phyloP scores from a whole-genome alignment of 148 eudicot species.

The Arctostaphylos glauca region DNA sequence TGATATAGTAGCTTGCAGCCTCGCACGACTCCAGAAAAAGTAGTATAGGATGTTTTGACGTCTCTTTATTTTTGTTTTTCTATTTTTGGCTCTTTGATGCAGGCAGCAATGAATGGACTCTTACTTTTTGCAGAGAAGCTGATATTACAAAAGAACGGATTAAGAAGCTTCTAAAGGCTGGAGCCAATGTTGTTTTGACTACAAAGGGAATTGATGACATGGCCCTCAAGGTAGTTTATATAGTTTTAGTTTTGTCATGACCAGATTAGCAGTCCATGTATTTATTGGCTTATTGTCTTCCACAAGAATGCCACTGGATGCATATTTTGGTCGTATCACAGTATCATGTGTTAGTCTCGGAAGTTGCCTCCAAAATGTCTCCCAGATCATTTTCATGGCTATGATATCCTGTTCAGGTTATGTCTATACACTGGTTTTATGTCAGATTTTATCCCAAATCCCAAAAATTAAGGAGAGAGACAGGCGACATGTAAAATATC shows the following conservation, averaged over 20 bases:
- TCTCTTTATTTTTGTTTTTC: background rate
- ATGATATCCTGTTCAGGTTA: background rate
- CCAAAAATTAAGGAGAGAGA: background rate
- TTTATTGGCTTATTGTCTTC: background rate
- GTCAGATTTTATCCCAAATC: background rate
- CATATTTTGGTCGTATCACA: background rate
- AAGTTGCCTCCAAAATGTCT: background rate
- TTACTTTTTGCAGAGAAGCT: slow-evolving; percentile 69
- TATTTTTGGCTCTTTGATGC: background rate
- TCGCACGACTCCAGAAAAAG: too few relatives aligned
- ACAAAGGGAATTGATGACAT: slow-evolving; percentile 98
- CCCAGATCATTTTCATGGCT: background rate
- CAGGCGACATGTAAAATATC: background rate
- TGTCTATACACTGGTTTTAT: background rate
- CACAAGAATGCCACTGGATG: background rate
- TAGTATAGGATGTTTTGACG: too few relatives aligned
- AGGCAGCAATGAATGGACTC: too few relatives aligned
- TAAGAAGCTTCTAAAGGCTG: slow-evolving; percentile 85
- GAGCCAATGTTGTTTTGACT: slow-evolving; percentile 88
- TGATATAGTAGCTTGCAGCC: too few relatives aligned
- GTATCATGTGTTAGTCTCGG: background rate
- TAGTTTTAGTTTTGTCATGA: background rate
- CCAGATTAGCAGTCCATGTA: background rate
- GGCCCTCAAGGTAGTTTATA: slow-evolving; percentile 76
- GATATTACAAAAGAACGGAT: slow-evolving; percentile 98